Percentiles rank a stretch among this genome's conserved stretches.
Evolutionary conservation across 805 yeast species (phyloP).

Genomic region (Nakazawaea anatomiae): DNA sequence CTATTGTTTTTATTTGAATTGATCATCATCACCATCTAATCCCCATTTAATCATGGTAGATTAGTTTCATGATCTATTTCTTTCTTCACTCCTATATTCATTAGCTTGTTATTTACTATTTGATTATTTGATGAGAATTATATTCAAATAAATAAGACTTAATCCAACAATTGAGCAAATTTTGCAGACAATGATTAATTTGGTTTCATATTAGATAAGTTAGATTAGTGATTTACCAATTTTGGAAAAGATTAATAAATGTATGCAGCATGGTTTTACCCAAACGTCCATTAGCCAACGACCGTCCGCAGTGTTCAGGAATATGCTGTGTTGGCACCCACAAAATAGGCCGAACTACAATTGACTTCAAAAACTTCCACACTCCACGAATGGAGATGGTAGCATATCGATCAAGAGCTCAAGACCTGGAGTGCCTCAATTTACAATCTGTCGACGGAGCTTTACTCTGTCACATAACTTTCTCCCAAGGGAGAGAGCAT

Average conservation of each 20-base stretch:
- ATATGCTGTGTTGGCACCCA: constrained; percentile 85
- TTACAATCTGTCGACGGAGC: constrained; percentile 99
- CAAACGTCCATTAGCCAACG: constrained; percentile 92
- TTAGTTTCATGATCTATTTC: neutral
- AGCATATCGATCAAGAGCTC: constrained; percentile 39
- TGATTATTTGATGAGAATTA: too few species aligned
- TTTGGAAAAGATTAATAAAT: constrained; percentile 25
- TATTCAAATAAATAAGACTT: neutral
- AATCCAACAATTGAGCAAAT: too few species aligned
- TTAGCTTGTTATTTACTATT: too few species aligned
- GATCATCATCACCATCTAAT: neutral
- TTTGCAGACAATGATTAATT: too few species aligned
- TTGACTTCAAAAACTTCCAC: constrained; percentile 16
- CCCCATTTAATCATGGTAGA: neutral
- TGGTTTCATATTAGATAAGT: too few species aligned
- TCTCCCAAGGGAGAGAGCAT: constrained; percentile 18
- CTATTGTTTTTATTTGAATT: neutral
- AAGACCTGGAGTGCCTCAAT: constrained; percentile 51
- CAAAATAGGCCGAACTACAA: constrained; percentile 58
- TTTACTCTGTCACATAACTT: constrained; percentile 59
- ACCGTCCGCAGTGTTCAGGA: constrained; percentile 98
- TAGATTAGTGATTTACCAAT: too few species aligned
- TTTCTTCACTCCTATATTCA: neutral
- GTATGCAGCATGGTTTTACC: constrained; percentile 99
- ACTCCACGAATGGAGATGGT: neutral